Evolutionary conservation across 129 eudicot genomes (phyloP).

Genomic region (Helianthus tuberosus): DNA sequence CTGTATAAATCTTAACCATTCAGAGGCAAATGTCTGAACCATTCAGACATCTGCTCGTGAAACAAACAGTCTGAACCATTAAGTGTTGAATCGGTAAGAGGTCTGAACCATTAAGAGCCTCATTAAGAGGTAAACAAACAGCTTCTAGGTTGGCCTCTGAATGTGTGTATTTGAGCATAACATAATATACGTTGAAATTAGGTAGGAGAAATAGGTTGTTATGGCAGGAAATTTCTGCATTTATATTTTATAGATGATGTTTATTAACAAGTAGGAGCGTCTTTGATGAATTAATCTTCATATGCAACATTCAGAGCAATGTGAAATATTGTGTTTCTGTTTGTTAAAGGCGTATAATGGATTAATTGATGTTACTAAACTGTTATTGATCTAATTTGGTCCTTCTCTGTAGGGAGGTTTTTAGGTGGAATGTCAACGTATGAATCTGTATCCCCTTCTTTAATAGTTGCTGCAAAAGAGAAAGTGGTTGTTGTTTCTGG

Average conservation of each 20-base stretch:
- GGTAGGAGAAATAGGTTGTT: not conserved
- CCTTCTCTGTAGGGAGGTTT: slow-evolving; percentile 70
- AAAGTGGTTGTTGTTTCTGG: slow-evolving; percentile 79
- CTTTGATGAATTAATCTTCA: not conserved
- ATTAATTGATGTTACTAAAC: slow-evolving; percentile 2
- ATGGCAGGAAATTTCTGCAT: not conserved
- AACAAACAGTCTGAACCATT: no score
- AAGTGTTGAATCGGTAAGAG: no score
- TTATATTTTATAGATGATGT: not conserved
- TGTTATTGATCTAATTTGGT: slow-evolving; percentile 27
- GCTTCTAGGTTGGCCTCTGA: no score
- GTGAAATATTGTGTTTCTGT: not conserved
- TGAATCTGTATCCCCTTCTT: slow-evolving; percentile 59
- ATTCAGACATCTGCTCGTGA: no score
- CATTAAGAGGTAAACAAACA: no score
- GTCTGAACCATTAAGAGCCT: no score
- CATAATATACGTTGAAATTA: slow-evolving; percentile 4
- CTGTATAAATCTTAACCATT: no score
- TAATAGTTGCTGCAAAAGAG: slow-evolving; percentile 68
- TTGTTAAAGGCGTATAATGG: not conserved
- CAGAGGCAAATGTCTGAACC: no score
- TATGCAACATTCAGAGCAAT: not conserved
- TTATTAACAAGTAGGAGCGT: not conserved
- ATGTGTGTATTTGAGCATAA: no score
- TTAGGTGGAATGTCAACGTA: slow-evolving; percentile 48